Conservation (phyloP, 768 basidiomycete genomes). For the Pisolithus tinctorius region DNA sequence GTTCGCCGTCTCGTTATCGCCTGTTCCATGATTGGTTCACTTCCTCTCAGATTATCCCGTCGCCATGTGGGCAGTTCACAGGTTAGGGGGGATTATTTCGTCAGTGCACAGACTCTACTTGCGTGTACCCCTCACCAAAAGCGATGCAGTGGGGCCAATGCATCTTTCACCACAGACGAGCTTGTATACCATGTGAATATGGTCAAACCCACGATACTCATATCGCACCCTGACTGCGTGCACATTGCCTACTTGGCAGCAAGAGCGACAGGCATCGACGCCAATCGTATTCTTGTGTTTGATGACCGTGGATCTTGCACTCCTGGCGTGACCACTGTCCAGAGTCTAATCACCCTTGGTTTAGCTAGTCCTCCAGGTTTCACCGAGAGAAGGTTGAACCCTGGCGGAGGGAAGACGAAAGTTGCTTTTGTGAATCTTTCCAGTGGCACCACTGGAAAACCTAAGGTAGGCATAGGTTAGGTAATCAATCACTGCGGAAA, state of each 20-base stretch:
- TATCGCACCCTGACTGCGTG: constrained; percentile 25
- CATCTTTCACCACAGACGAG: constrained; percentile 27
- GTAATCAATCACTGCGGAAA: not conserved
- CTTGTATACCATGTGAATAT: constrained; percentile 26
- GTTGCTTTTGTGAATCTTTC: constrained; percentile 68
- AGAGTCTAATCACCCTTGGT: constrained; percentile 44
- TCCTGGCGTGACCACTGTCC: constrained; percentile 28
- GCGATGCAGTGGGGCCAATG: constrained; percentile 26
- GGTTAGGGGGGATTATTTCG: constrained; percentile 54
- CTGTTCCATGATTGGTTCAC: not conserved
- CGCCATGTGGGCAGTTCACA: constrained; percentile 54
- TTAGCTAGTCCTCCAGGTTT: constrained; percentile 31
- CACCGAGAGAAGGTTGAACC: constrained; percentile 37
- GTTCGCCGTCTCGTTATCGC: constrained; percentile 25
- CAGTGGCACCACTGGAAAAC: constrained; percentile 66
- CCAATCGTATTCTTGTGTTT: constrained; percentile 22
- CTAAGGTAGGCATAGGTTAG: constrained; percentile 13
- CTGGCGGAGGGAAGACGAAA: constrained; percentile 54
- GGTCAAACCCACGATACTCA: constrained; percentile 21
- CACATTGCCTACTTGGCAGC: constrained; percentile 25
- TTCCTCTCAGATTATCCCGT: constrained; percentile 43
- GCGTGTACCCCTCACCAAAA: not conserved
- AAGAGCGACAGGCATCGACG: constrained; percentile 22
- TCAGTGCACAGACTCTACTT: constrained; percentile 20
- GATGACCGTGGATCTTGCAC: constrained; percentile 5